Evolutionary conservation across 441 rosid species (phyloP).

Genomic region (Gossypium lobatum): DNA sequence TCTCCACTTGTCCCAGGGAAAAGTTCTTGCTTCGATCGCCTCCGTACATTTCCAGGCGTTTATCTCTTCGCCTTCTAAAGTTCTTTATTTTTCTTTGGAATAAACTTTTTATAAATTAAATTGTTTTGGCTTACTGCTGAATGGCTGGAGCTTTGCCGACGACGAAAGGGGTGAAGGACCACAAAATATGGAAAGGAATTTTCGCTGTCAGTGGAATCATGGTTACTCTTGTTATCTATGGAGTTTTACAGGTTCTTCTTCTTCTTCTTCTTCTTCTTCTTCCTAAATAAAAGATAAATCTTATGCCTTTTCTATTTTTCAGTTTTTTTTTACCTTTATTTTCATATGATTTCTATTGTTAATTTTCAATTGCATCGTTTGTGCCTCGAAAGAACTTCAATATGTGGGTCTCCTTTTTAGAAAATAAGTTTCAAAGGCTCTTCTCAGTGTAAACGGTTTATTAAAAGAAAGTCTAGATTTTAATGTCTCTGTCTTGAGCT

Average conservation of each 20-base stretch:
- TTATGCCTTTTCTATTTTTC: neutral
- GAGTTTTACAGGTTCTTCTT: slow-evolving; percentile 64
- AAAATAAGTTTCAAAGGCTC: neutral
- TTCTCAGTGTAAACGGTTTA: neutral
- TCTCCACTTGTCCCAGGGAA: neutral
- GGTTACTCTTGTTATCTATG: slow-evolving; percentile 88
- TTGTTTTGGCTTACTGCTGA: slow-evolving; percentile 18
- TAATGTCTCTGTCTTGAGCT: neutral
- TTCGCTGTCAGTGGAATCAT: slow-evolving; percentile 83
- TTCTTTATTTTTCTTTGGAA: neutral
- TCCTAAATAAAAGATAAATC: too few species aligned
- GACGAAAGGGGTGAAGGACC: slow-evolving; percentile 34
- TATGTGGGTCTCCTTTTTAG: neutral
- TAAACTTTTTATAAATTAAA: neutral
- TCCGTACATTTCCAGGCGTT: slow-evolving; percentile 2
- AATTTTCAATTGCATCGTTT: neutral
- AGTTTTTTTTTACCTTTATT: neutral
- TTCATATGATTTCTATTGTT: neutral
- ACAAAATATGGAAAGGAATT: slow-evolving; percentile 65
- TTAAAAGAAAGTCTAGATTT: neutral
- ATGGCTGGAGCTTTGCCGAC: slow-evolving; percentile 45
- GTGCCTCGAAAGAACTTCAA: neutral
- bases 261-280: neutral
- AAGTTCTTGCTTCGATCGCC: neutral
- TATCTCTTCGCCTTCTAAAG: neutral